Conservation (phyloP, 2,329 filamentous ascomycete species). For the Hypomyces rosellus region DNA sequence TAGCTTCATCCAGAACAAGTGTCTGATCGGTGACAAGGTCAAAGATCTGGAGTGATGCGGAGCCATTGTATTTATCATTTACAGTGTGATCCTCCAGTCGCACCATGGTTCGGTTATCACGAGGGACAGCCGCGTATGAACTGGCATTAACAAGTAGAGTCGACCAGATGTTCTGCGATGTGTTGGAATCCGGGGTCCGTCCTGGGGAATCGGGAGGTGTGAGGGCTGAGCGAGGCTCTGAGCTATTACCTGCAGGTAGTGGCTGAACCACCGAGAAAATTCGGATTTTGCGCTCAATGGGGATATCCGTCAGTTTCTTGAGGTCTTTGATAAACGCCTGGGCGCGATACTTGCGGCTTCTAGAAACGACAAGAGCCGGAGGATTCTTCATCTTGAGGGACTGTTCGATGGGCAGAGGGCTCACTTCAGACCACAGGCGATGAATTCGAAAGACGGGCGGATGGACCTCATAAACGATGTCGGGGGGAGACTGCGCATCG, state of each 20-base stretch:
- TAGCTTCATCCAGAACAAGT: slow-evolving; percentile 77
- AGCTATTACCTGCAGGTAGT: slow-evolving; percentile 28
- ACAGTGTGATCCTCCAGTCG: slow-evolving; percentile 56
- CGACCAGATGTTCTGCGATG: slow-evolving; percentile 31
- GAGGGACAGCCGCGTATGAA: slow-evolving; percentile 42
- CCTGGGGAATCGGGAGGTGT: slow-evolving; percentile 37
- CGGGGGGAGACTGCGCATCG: slow-evolving; percentile 47
- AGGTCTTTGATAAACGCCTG: slow-evolving; percentile 69
- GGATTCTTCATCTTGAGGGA: slow-evolving; percentile 54
- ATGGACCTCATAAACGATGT: slow-evolving; percentile 75
- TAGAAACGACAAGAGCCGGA: slow-evolving; percentile 59
- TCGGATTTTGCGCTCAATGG: slow-evolving; percentile 65
- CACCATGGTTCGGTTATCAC: slow-evolving; percentile 19
- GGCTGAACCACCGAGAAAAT: slow-evolving; percentile 60
- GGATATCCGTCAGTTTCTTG: slow-evolving; percentile 63
- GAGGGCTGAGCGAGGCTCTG: slow-evolving; percentile 28
- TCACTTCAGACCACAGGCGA: slow-evolving; percentile 61
- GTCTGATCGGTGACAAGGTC: slow-evolving; percentile 67
- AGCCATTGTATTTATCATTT: slow-evolving; percentile 73
- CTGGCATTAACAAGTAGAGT: slow-evolving; percentile 41
- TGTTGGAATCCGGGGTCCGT: slow-evolving; percentile 18
- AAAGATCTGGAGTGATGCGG: slow-evolving; percentile 55
- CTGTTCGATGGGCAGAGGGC: slow-evolving; percentile 50
- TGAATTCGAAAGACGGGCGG: slow-evolving; percentile 82
- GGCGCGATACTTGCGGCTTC: slow-evolving; percentile 63